Evolutionary conservation across 495 filamentous ascomycete species (phyloP).

Genomic region (Aspergillus indologenus): DNA sequence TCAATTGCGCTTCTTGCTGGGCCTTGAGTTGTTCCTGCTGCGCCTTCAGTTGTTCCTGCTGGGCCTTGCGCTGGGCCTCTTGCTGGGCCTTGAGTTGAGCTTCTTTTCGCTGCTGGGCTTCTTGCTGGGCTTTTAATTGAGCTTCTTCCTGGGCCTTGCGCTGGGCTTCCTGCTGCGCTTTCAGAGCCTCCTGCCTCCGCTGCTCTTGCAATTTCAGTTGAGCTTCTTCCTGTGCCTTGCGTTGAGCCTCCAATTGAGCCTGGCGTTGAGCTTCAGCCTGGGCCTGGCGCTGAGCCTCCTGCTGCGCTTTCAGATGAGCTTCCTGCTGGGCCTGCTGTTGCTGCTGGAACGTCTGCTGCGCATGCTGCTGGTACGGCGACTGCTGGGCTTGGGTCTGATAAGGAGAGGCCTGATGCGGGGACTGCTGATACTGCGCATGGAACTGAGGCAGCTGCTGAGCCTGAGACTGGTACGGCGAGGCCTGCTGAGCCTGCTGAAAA

Average conservation of each 20-base stretch:
- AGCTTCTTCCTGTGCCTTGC: slow-evolving; percentile 1
- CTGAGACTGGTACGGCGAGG: slow-evolving; percentile 7
- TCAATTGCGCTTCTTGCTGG: neutral
- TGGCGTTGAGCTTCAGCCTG: neutral
- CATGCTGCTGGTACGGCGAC: slow-evolving; percentile 20
- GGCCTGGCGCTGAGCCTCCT: neutral
- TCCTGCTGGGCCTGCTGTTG: slow-evolving; percentile 14
- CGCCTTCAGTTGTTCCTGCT: slow-evolving; percentile 20
- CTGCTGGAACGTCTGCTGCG: slow-evolving; percentile 24
- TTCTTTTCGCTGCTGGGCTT: slow-evolving; percentile 3
- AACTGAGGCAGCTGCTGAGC: slow-evolving; percentile 5
- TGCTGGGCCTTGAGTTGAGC: slow-evolving; percentile 6
- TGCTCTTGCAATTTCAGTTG: neutral
- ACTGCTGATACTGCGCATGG: slow-evolving; percentile 13
- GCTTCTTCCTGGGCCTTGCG: neutral
- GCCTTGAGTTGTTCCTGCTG: neutral
- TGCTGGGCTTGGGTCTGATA: slow-evolving; percentile 14
- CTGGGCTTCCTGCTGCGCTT: slow-evolving; percentile 3
- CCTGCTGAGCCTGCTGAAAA: slow-evolving; percentile 8
- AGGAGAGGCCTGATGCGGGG: slow-evolving; percentile 8
- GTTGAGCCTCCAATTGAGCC: neutral
- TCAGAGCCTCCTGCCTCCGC: neutral
- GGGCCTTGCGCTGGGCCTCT: slow-evolving; percentile 25
- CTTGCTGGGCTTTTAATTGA: neutral
- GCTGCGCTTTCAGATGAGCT: slow-evolving; percentile 3